phyloP scores from a whole-genome alignment of 768 basidiomycete species.

The Collybia nuda region DNA sequence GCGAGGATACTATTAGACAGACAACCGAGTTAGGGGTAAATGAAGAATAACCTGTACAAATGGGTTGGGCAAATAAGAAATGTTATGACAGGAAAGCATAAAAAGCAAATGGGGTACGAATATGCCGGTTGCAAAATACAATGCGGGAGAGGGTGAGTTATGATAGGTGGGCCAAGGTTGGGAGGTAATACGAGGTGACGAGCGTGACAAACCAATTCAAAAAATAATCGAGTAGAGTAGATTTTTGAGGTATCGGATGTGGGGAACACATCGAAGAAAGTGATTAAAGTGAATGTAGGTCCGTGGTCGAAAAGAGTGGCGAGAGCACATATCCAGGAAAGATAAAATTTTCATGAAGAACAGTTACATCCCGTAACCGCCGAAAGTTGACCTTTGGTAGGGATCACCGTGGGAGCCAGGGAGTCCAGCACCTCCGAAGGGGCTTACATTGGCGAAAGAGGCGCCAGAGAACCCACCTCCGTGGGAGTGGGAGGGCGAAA shows the following conservation, averaged over 20 bases:
- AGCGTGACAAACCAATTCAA: slow-evolving; percentile 43
- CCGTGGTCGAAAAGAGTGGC: slow-evolving; percentile 23
- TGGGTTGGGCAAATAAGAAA: slow-evolving; percentile 43
- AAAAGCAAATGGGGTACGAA: slow-evolving; percentile 53
- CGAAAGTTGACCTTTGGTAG: slow-evolving; percentile 72
- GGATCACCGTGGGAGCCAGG: slow-evolving; percentile 63
- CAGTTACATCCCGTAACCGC: slow-evolving; percentile 72
- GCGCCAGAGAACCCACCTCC: slow-evolving; percentile 58
- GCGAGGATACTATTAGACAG: slow-evolving; percentile 66
- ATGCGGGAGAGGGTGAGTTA: slow-evolving; percentile 51
- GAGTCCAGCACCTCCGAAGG: slow-evolving; percentile 56
- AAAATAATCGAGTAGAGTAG: slow-evolving; percentile 40
- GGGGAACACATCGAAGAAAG: slow-evolving; percentile 18
- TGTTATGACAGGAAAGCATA: slow-evolving; percentile 45
- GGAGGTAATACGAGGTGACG: slow-evolving; percentile 25
- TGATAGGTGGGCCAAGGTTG: slow-evolving; percentile 38
- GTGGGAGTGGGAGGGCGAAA: slow-evolving; percentile 59
- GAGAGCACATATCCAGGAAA: slow-evolving; percentile 21
- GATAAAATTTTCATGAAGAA: slow-evolving; percentile 15
- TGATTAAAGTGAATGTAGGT: slow-evolving; percentile 41
- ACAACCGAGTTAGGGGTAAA: slow-evolving; percentile 54
- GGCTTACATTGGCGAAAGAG: slow-evolving; percentile 45
- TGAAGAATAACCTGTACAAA: slow-evolving; percentile 61
- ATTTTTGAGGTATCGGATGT: slow-evolving; percentile 35
- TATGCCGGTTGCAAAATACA: slow-evolving; percentile 72